phyloP scores from a whole-genome alignment of 1,284 basidiomycete genomes.

The Puccinia triticina region DNA sequence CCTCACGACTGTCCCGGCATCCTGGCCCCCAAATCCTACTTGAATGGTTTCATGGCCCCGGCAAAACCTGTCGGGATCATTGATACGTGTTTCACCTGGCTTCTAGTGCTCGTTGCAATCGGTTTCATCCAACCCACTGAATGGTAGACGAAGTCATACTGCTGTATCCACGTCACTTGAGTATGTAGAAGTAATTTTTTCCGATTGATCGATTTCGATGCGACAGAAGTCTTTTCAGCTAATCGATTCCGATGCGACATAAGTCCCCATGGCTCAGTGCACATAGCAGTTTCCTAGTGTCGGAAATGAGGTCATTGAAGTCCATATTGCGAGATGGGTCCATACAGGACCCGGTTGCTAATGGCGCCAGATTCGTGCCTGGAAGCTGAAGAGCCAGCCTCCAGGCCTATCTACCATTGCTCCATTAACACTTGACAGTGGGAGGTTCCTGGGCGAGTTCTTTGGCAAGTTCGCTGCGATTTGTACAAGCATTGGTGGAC shows the following conservation, averaged over 20 bases:
- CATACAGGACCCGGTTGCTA: background rate
- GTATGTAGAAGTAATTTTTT: background rate
- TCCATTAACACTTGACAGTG: too few species aligned
- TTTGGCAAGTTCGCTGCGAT: too few species aligned
- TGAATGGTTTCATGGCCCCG: background rate
- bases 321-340: background rate
- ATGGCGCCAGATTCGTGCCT: background rate
- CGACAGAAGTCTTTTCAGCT: background rate
- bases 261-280: background rate
- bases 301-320: background rate
- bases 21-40: background rate
- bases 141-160: background rate
- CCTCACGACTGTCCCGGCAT: constrained; percentile 5
- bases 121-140: background rate
- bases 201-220: background rate
- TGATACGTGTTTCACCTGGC: constrained; percentile 1
- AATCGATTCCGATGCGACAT: too few species aligned
- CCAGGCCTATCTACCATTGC: too few species aligned
- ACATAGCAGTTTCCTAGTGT: background rate
- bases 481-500: too few species aligned
- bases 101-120: background rate
- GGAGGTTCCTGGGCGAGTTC: too few species aligned
- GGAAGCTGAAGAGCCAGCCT: too few species aligned
- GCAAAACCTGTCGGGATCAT: constrained; percentile 1
- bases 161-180: constrained; percentile 11